Conservation (phyloP, 768 basidiomycete species). For the Rhodotorula toruloides region DNA sequence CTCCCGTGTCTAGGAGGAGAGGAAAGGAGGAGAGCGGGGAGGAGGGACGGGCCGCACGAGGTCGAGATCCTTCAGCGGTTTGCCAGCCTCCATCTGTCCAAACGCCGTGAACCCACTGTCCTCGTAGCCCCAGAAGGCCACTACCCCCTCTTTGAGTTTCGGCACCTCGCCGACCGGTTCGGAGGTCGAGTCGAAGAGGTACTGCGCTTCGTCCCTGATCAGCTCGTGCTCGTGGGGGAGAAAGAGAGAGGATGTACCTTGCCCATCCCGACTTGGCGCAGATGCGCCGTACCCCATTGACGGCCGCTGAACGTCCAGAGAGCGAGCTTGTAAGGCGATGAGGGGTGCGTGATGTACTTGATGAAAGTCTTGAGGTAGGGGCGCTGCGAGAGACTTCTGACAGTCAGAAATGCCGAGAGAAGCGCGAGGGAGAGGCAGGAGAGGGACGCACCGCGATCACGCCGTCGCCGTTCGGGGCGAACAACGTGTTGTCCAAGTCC, state of each 20-base stretch:
- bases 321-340: constrained; percentile 17
- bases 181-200: constrained; percentile 20
- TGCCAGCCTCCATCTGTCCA: constrained; percentile 9
- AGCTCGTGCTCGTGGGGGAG: not conserved
- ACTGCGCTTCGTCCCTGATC: not conserved
- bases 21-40: not conserved
- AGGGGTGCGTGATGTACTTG: constrained; percentile 20
- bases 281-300: constrained; percentile 14
- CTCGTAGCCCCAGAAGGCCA: constrained; percentile 28
- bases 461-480: constrained; percentile 10
- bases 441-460: constrained; percentile 18
- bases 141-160: not conserved
- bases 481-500: constrained; percentile 36
- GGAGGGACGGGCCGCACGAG: constrained; percentile 6
- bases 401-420: too few species aligned
- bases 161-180: too few species aligned
- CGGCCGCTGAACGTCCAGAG: constrained; percentile 16
- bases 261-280: constrained; percentile 19
- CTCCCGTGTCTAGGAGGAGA: too few species aligned
- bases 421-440: too few species aligned
- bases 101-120: constrained; percentile 10
- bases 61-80: constrained; percentile 26
- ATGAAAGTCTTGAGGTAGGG: constrained; percentile 35
- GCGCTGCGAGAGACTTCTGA: not conserved
- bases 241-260: not conserved